A percentile compares a stretch with the other conserved stretches of the same genome.
These are phyloP conservation scores for Schoenoplectus tabernaemontani DNA, from an alignment of 202 grass and related monocot species.

Conservation along the genomic window DNA sequence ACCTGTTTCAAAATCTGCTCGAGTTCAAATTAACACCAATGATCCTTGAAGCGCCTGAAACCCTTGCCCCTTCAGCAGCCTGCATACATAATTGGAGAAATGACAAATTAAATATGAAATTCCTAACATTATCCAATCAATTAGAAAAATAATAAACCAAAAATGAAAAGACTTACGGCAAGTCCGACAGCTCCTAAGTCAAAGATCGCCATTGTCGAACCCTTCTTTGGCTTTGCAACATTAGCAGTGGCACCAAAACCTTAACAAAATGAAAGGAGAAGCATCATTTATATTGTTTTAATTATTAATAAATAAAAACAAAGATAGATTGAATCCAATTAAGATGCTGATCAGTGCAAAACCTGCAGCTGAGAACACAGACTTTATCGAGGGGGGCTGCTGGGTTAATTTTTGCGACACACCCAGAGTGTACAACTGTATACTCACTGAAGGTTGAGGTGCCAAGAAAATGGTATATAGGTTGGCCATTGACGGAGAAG, in stretches of 20 bases:
- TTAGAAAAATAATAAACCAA: neutral
- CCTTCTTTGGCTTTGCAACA: constrained; percentile 73
- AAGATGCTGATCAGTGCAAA: constrained; percentile 50
- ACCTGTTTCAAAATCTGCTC: constrained; percentile 69
- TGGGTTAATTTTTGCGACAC: constrained; percentile 53
- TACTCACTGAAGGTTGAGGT: constrained; percentile 68
- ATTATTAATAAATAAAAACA: neutral
- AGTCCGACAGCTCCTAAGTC: constrained; percentile 85
- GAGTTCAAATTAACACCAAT: constrained; percentile 82
- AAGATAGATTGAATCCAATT: neutral
- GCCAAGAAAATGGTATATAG: constrained; percentile 53
- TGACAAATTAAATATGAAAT: neutral
- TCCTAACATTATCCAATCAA: neutral
- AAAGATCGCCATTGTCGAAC: constrained; percentile 68
- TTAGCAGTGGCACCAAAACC: constrained; percentile 79
- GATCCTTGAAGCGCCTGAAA: constrained; percentile 69
- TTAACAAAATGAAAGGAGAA: constrained; percentile 18
- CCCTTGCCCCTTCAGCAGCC: constrained; percentile 77
- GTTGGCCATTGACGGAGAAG: constrained; percentile 43
- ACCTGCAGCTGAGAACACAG: constrained; percentile 53
- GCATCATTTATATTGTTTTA: neutral
- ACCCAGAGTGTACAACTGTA: constrained; percentile 51
- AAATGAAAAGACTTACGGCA: constrained; percentile 33
- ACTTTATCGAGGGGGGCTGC: constrained; percentile 60
- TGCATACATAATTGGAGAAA: constrained; percentile 13